Evolutionary conservation across 208 protist species (phyloP).

Genomic region (Leishmania martiniquensis): DNA sequence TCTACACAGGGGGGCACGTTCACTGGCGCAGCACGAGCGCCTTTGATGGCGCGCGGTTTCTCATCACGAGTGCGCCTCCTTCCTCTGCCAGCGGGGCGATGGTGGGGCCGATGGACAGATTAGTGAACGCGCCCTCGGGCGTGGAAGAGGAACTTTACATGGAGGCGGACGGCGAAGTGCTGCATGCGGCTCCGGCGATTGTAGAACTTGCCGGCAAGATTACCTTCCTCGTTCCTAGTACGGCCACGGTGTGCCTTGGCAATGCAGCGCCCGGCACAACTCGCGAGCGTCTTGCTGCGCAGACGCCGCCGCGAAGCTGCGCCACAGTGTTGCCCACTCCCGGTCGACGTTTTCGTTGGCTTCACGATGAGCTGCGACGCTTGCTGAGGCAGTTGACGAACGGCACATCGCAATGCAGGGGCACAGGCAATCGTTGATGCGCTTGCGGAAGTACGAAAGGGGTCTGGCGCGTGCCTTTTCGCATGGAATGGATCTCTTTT

Average conservation of each 20-base stretch:
- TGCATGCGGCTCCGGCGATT: slow-evolving; percentile 69
- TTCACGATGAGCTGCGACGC: not conserved
- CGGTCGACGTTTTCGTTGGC: not conserved
- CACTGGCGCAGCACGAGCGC: slow-evolving; percentile 65
- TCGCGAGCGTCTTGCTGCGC: not conserved
- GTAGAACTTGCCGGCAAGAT: slow-evolving; percentile 64
- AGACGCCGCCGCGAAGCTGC: not conserved
- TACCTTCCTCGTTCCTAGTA: slow-evolving; percentile 46
- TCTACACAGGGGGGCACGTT: slow-evolving; percentile 80
- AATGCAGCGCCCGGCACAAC: slow-evolving; percentile 42
- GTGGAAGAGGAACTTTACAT: slow-evolving; percentile 29
- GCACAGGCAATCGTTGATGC: too few species aligned
- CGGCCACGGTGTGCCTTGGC: slow-evolving; percentile 23
- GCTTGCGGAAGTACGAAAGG: not conserved
- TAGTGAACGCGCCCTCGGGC: not conserved
- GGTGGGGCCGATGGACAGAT: not conserved
- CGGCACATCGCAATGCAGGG: slow-evolving; percentile 5
- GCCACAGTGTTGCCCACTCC: not conserved
- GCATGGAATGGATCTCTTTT: too few species aligned
- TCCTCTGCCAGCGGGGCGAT: not conserved
- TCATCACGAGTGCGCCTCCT: slow-evolving; percentile 33
- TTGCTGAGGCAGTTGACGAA: not conserved
- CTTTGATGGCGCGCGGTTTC: slow-evolving; percentile 68
- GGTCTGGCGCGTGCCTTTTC: too few species aligned
- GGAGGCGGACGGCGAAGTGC: slow-evolving; percentile 80